phyloP scores from a whole-genome alignment of 148 eudicot species.

The Cornus suecica region DNA sequence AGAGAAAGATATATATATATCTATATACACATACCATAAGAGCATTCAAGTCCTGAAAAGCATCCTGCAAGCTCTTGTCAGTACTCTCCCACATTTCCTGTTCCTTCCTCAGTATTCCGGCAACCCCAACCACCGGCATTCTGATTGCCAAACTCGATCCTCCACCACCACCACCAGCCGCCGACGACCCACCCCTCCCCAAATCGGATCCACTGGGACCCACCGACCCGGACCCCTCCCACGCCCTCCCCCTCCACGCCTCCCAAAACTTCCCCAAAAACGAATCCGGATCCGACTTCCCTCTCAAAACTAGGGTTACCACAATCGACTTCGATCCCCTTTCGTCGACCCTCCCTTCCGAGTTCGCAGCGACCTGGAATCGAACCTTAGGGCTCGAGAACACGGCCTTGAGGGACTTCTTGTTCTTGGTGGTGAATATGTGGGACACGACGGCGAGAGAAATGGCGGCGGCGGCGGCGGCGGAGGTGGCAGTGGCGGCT shows the following conservation, averaged over 20 bases:
- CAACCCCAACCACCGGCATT: conserved; percentile 80
- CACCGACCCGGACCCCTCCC: conserved; percentile 42
- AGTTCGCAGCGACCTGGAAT: conserved; percentile 43
- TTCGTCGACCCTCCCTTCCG: conserved; percentile 45
- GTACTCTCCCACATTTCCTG: conserved; percentile 99
- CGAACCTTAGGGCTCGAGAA: conserved; percentile 64
- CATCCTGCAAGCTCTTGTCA: conserved; percentile 96
- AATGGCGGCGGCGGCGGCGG: conserved; percentile 30
- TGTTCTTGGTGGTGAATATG: conserved; percentile 57
- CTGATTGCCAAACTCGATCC: conserved; percentile 38
- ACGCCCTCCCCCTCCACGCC: conserved; percentile 68
- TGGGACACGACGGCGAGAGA: conserved; percentile 59
- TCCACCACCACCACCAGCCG: conserved; percentile 12
- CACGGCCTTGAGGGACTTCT: conserved; percentile 70
- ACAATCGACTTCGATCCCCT: conserved; percentile 24
- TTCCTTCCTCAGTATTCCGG: conserved; percentile 95
- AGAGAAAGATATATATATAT: neutral
- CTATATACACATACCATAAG: conserved; percentile 58
- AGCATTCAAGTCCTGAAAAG: conserved; percentile 95
- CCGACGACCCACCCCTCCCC: neutral
- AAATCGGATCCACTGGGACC: conserved; percentile 23
- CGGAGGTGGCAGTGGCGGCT: conserved; percentile 18
- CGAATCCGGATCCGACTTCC: conserved; percentile 62
- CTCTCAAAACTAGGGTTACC: conserved; percentile 69
- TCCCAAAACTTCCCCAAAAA: conserved; percentile 65